Percentiles rank a stretch among this genome's conserved stretches.
Evolutionary conservation across 78 protist genomes (phyloP).

Genomic region (Cavenderia fasciculata): DNA sequence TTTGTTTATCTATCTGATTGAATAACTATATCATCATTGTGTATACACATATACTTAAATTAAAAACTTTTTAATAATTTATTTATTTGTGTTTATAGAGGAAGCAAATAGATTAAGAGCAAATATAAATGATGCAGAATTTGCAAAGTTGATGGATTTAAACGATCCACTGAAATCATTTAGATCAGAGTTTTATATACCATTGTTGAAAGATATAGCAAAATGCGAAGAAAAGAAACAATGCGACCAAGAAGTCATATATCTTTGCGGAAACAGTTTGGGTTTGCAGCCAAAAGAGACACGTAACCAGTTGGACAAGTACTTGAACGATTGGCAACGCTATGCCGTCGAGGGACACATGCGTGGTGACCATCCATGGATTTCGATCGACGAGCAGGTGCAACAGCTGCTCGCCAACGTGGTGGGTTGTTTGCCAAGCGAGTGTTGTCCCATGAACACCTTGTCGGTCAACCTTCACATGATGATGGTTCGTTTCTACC

Average conservation of each 20-base stretch:
- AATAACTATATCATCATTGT: too few relatives aligned
- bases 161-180: slow-evolving; percentile 13
- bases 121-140: slow-evolving; percentile 13
- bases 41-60: too few relatives aligned
- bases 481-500: slow-evolving; percentile 88
- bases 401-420: slow-evolving; percentile 30
- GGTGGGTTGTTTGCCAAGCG: slow-evolving; percentile 37
- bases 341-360: slow-evolving; percentile 73
- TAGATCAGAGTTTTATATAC: slow-evolving; percentile 56
- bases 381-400: slow-evolving; percentile 83
- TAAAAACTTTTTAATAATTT: too few relatives aligned
- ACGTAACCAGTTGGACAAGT: slow-evolving; percentile 56
- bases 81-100: too few relatives aligned
- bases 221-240: not conserved
- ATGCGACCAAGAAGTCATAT: slow-evolving; percentile 45
- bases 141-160: slow-evolving; percentile 43
- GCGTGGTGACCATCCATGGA: slow-evolving; percentile 84
- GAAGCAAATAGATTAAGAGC: slow-evolving; percentile 11
- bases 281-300: slow-evolving; percentile 89
- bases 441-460: slow-evolving; percentile 90
- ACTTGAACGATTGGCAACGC: slow-evolving; percentile 39
- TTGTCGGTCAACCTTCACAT: slow-evolving; percentile 94
- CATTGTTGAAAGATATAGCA: slow-evolving; percentile 22
- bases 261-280: slow-evolving; percentile 92
- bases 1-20: too few relatives aligned